Base-by-base conservation (phyloP, 805 yeast species). In the Cyberlindnera veronae region DNA sequence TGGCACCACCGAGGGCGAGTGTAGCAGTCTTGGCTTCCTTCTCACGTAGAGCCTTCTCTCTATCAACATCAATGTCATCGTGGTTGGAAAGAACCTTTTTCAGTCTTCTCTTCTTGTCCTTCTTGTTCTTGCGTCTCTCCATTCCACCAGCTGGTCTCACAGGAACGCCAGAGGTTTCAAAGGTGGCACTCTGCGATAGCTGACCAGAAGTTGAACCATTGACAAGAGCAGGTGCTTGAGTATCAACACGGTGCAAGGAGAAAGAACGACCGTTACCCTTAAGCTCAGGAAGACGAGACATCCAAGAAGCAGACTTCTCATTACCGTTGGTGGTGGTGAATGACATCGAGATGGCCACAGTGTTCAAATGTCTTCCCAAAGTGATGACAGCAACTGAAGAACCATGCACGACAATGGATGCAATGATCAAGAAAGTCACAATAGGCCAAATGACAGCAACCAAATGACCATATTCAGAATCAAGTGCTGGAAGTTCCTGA, bases 371-470 rank as follows among this genome's bases (percentile, higher is more conserved):
- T 55, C 81, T 84, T 35, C 99, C 98, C 41, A 49, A 30, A 5
- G 42, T 39, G 19, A 55, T 50, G 11, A 78, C 86, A 5, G 93
- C 93, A 19, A 87, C 88, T 0, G 95, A 86, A 0, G 95, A 87
- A 3, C 97, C 97, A 62, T 89, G 97, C 17, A 89, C 91, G 15
- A 85, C 67, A 52, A 89, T 86, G 0, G 96, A 89, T 1, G 90
- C 72, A 4, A 89, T 70, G 18, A 89, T 84, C 48, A 89, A 67
- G 55, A 89, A 89, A 26, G 89, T 79, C 0, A 84, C 81, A 9
- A 86, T 72, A 1, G 95, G 95, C 96, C 96, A 88, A 27, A 88
- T 71, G 5, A 48, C 10, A 5, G 87, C 75, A 46, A 49, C 43
- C 23, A 48, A 32, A 9, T 40, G 48, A 20, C 48, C 48, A 18